Evolutionary conservation across 768 basidiomycete species (phyloP), one percentile per base, ranked within the genome.

Genomic region (Rhizopogon sp.): DNA sequence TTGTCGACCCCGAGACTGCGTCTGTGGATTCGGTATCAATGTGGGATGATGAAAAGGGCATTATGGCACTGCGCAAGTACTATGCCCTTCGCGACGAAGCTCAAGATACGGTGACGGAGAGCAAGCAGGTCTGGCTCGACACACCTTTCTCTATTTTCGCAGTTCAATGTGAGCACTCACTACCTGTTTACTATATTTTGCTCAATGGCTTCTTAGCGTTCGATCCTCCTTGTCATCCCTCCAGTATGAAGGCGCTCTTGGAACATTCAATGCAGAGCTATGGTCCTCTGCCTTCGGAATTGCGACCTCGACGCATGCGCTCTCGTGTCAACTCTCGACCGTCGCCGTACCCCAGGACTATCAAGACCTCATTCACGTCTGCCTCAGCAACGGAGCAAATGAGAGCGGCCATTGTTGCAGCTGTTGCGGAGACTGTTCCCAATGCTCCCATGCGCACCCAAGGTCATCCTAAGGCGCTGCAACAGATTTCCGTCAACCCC

Each of bases 91-190:
- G 79, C 39, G 80, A 85, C 49, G 88, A 91, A 67, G 88, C 79
- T 5, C 76, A 87, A 39, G 79, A 75, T 20, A 81, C 83, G 0
- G 83, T 90, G 5, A 71, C 67, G 1, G 87, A 89, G 64, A 92
- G 89, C 62, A 76, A 81, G 66, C 77, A 74, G 9, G 58, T 67
- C 1, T 90, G 88, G 89, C 45, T 60, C 0, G 89, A 91, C 61
- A 92, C 89, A 0, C 80, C 87, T 0, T 84, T 87, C 60, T 90
- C 88, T 0, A 25, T 83, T n/a, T 89, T 79, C 47, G 84, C 85
- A 6, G 28, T 88, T 41, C 88, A 91, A 70, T 79, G 89, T 90
- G 63, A 71, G 85, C 77, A 5, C 8, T 17, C 4, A 25, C 56
- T 10, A 5, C 17, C 5, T 45, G 16, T 31, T 28, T 17, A 11